Evolutionary conservation across 306 rosid species (phyloP).

Genomic region (Psophocarpus tetragonolobus): DNA sequence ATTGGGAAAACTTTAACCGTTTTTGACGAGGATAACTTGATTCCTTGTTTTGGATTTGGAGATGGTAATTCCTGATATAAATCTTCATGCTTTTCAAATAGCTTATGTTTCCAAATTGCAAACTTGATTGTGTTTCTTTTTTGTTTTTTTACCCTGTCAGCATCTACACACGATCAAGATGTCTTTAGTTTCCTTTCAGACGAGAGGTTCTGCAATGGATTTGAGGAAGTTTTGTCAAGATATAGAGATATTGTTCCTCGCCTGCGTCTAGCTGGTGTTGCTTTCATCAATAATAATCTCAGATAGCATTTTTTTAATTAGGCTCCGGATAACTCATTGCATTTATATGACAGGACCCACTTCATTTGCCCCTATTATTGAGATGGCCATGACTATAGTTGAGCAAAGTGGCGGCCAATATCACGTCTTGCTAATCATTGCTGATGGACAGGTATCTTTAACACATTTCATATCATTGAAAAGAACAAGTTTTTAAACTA

Average conservation of each 20-base stretch:
- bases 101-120: constrained; percentile 9
- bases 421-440: constrained; percentile 88
- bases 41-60: constrained; percentile 95
- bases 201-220: constrained; percentile 64
- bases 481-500: not conserved
- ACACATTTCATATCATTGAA: not conserved
- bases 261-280: constrained; percentile 74
- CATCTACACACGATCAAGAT: constrained; percentile 82
- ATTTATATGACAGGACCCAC: constrained; percentile 70
- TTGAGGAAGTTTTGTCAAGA: constrained; percentile 70
- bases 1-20: constrained; percentile 74
- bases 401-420: constrained; percentile 91
- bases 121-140: constrained; percentile 24
- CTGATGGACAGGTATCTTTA: constrained; percentile 84
- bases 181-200: constrained; percentile 73
- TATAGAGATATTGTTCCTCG: constrained; percentile 75
- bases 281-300: not conserved
- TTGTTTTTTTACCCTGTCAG: constrained; percentile 31
- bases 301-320: not conserved
- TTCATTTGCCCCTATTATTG: constrained; percentile 89
- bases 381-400: constrained; percentile 85
- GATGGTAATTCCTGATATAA: constrained; percentile 60
- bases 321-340: constrained; percentile 8
- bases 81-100: constrained; percentile 10
- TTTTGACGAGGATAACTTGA: constrained; percentile 85